Base-by-base conservation (phyloP, 2,329 filamentous ascomycete genomes). In the Trichoderma sp. region DNA sequence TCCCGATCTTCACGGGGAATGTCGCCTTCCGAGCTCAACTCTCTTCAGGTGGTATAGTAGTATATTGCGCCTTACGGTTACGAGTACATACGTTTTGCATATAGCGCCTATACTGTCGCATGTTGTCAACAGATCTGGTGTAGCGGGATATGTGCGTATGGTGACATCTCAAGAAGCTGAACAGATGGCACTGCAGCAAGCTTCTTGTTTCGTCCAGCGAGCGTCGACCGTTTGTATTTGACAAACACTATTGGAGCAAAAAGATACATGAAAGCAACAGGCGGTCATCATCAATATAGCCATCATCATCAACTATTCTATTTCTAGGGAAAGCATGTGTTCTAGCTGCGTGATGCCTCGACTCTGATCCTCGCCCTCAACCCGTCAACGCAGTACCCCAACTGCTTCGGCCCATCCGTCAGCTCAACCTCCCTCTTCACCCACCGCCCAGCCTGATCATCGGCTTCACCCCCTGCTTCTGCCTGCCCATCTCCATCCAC, bases 301-400 rank as follows among this genome's bases (percentile, higher is more conserved):
- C 58, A 39, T 55, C 15, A 9, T 10, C 34, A 14, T 39, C 34
- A 39, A 14, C 34, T 14, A 14, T 39, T 39, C 34, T 39, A 39
- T 5, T 5, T 39, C 34, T 39, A 39, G n/a, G 7, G 24, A 39
- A 34, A 56, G 39, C 26, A 15, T 43, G 19, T 50, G 12, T 57
- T 26, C 34, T 56, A 57, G 45, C 26, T 19, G 52, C 34, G 41
- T 12, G 50, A 48, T 55, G 21, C 21, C 72, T 93, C 90, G 39
- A 97, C 85, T 45, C 92, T 83, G 43, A 97, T 83, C 68, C 78
- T 86, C 10, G 86, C 91, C 72, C 91, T 88, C 67, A 80, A 74
- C 0, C 89, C 88, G 73, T 96, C 92, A 65, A 97, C 87, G 77
- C 89, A 92, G 71, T 92, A 94, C 1, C 92, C 92, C 69, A 97